Evolutionary conservation across 257 asterid species (phyloP), one percentile per base, ranked within the genome.

Genomic region (Striga asiatica): DNA sequence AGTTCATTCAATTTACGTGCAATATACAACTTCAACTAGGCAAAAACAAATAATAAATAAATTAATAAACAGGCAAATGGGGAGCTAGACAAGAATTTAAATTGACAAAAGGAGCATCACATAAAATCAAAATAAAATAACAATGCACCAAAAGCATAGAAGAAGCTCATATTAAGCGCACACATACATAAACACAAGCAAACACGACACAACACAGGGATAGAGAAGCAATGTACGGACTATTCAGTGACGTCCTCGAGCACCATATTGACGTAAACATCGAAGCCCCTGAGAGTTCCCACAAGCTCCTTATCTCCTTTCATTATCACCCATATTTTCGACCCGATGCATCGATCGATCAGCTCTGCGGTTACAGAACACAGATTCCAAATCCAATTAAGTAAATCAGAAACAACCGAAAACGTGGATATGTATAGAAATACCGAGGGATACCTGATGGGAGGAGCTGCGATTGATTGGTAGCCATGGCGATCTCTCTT

Each of bases 311-410:
- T 72, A 46, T 66, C 77, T 4, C 77, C 77, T 34, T 72, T 66
- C 73, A 72, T 72, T 43, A 72, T 72, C 34, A 72, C 77, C 77
- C 77, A 72, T 31, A 72, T 66, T 39, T 72, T 72, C 42, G 73
- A 72, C 18, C 77, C 77, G 38, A 72, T 72, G 67, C 77, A 72
- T 17, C 77, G 60, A 53, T 72, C 77, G 54, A 72, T 72, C 50
- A 72, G 43, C 70, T 72, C 77, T 72, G 73, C 2, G 52, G 16
- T 9, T 23, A 16, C 38, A 9, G 11, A 23, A 43, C 25, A 19
- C 9, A 18, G 8, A 43, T 8, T 1, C 13, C 13, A 17, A 43
- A 5, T n/a, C n/a, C n/a, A 43, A 34, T 19, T 34, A 17, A 60
- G 54, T 17, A 22, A 32, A 7, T n/a, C 25, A 50, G 37, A 41